Evolutionary conservation across 495 filamentous ascomycete genomes (phyloP), one percentile per base, ranked within the genome.

Genomic region (Eremomyces bilateralis): DNA sequence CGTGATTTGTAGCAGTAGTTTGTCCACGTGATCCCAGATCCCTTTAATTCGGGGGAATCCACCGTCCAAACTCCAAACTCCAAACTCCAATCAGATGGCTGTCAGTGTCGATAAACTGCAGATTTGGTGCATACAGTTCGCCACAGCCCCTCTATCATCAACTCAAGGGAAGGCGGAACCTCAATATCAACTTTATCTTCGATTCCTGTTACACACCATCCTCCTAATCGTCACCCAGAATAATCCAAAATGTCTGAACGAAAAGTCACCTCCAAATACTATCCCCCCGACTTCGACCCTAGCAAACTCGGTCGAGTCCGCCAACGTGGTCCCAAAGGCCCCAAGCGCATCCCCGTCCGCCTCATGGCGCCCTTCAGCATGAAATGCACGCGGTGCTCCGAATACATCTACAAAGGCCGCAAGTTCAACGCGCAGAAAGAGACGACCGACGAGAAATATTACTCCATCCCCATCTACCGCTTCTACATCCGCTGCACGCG

Each of bases 371-470:
- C 90, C 39, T 99, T 95, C 52, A 64, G 71, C 18, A 91, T 99
- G 78, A 80, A 79, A 55, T 95, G 90, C 53, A 73, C 67, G 13
- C 61, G 70, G 34, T 95, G 85, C 54, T 85, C 81, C 49, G 84
- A 94, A 60, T 94, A 80, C 64, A 94, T 97, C 51, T 92, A 94
- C 62, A 80, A 80, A 43, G 85, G 85, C 1, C 73, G 84, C 32
- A 95, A 94, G 48, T 95, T 93, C 66, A 97, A 94, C 55, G 84
- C 88, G 2, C 72, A 82, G 33, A 99, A 99, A 44, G 81, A 94
- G 48, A 91, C 76, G 4, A 80, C 78, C 4, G 81, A 88, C 27
- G 83, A 95, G 48, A 78, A 75, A 42, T 99, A 99, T 59, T 69
- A 85, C 39, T 61, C 61, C 35, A 92, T 99, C 40, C 67, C 77